Evolutionary conservation across 2,329 filamentous ascomycete genomes (phyloP).

Genomic region (Exophiala oligosperma): DNA sequence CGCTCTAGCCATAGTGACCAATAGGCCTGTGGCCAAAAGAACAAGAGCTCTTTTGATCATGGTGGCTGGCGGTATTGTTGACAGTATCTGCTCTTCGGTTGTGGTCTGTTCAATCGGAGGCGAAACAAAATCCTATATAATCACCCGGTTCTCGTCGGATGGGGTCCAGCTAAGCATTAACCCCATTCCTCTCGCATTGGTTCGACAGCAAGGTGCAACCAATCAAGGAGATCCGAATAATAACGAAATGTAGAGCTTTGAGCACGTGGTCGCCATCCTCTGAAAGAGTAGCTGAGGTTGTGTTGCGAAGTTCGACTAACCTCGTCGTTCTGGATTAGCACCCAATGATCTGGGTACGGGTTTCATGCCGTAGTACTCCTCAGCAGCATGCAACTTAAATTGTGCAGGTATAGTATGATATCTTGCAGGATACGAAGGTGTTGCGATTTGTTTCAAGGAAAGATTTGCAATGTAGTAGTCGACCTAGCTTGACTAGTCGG

Average conservation of each 20-base stretch:
- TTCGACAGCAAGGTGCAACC: background rate
- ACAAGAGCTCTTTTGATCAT: background rate
- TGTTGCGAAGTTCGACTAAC: background rate
- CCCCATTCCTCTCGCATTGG: background rate
- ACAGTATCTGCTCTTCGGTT: background rate
- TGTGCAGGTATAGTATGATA: background rate
- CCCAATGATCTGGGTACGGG: background rate
- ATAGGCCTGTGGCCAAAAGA: constrained; percentile 2
- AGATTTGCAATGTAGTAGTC: background rate
- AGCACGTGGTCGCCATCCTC: constrained; percentile 4
- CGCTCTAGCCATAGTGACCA: constrained; percentile 23
- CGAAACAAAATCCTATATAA: background rate
- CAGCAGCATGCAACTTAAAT: background rate
- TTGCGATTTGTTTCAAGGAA: background rate
- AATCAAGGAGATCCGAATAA: constrained; percentile 2
- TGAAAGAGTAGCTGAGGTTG: background rate
- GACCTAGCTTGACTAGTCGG: background rate
- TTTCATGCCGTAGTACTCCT: constrained; percentile 1
- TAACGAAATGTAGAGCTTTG: background rate
- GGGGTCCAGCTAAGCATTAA: background rate
- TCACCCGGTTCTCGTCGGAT: background rate
- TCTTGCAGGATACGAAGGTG: background rate
- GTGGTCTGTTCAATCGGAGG: background rate
- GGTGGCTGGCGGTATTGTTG: background rate
- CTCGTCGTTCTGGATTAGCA: background rate